Evolutionary conservation across 2,329 filamentous ascomycete genomes (phyloP).

Genomic region (Aspergillus ibericus): DNA sequence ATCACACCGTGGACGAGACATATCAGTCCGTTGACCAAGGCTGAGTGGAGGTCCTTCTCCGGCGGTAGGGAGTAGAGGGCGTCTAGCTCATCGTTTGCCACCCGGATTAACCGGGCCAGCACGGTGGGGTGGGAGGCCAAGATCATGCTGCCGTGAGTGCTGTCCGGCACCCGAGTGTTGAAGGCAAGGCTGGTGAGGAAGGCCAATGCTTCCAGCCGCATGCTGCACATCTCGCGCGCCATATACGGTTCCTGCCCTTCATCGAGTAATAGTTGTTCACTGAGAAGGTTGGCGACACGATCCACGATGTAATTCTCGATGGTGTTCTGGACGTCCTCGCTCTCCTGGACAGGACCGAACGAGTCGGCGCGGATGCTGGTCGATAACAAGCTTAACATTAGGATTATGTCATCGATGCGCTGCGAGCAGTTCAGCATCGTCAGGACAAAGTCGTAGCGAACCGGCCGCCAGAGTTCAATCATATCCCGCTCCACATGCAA

Average conservation of each 20-base stretch:
- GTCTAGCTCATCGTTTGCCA: slow-evolving; percentile 71
- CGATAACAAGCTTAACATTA: slow-evolving; percentile 56
- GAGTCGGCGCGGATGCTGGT: slow-evolving; percentile 55
- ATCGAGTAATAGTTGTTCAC: slow-evolving; percentile 51
- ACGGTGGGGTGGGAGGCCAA: slow-evolving; percentile 68
- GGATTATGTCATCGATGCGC: slow-evolving; percentile 55
- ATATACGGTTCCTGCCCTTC: slow-evolving; percentile 45
- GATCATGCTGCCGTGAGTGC: slow-evolving; percentile 58
- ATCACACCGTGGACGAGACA: slow-evolving; percentile 63
- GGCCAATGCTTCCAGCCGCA: slow-evolving; percentile 47
- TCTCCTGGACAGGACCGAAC: slow-evolving; percentile 54
- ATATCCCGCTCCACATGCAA: slow-evolving; percentile 44
- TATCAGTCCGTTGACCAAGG: slow-evolving; percentile 60
- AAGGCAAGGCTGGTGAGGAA: slow-evolving; percentile 46
- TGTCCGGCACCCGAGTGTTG: slow-evolving; percentile 58
- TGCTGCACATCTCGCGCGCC: slow-evolving; percentile 39
- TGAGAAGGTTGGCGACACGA: slow-evolving; percentile 58
- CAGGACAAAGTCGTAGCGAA: slow-evolving; percentile 58
- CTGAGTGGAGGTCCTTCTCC: slow-evolving; percentile 48
- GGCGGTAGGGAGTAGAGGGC: slow-evolving; percentile 56
- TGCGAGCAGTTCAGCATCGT: slow-evolving; percentile 61
- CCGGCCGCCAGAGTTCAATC: slow-evolving; percentile 55
- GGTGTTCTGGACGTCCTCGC: slow-evolving; percentile 39
- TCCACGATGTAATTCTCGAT: slow-evolving; percentile 54
- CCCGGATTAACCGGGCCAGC: slow-evolving; percentile 72